These are phyloP conservation scores for Albugo laibachii DNA, from an alignment of 352 stramenopile genomes.

Conservation along the genomic window DNA sequence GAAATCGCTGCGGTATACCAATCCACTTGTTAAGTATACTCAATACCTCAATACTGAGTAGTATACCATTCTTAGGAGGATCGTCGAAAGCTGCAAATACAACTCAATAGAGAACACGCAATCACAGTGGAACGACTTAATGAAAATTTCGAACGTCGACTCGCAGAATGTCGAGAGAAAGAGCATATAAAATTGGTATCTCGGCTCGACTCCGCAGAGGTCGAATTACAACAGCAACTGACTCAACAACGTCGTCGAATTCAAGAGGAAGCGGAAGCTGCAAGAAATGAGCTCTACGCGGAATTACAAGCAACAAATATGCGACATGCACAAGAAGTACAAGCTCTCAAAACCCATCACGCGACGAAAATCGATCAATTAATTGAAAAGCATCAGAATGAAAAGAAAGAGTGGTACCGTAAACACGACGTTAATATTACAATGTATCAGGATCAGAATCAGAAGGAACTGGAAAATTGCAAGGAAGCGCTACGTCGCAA, in stretches of 20 bases:
- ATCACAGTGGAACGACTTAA: slow-evolving; percentile 24
- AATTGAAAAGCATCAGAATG: slow-evolving; percentile 22
- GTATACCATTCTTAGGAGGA: slow-evolving; percentile 14
- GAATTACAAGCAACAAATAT: slow-evolving; percentile 30
- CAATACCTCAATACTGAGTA: too few relatives aligned
- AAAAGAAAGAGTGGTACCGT: slow-evolving; percentile 40
- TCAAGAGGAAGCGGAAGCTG: slow-evolving; percentile 45
- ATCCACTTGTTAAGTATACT: too few relatives aligned
- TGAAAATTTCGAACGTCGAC: slow-evolving; percentile 47
- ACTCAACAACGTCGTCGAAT: slow-evolving; percentile 38
- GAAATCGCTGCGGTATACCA: slow-evolving; percentile 14
- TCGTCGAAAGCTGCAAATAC: slow-evolving; percentile 22
- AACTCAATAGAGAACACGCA: slow-evolving; percentile 41
- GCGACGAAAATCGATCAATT: slow-evolving; percentile 14
- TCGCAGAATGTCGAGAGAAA: slow-evolving; percentile 56
- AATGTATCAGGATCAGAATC: slow-evolving; percentile 27
- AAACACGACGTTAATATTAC: slow-evolving; percentile 42
- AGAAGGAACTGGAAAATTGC: slow-evolving; percentile 42
- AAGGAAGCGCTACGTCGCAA: slow-evolving; percentile 20
- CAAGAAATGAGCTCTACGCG: slow-evolving; percentile 27
- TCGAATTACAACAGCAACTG: slow-evolving; percentile 62
- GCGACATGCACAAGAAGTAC: slow-evolving; percentile 31
- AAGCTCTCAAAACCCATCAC: slow-evolving; percentile 31
- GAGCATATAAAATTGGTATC: slow-evolving; percentile 49
- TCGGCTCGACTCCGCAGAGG: slow-evolving; percentile 46